Percentiles rank a stretch among this genome's conserved stretches.
phyloP scores from a whole-genome alignment of 2,329 filamentous ascomycete species.

The Monosporascus sp. region DNA sequence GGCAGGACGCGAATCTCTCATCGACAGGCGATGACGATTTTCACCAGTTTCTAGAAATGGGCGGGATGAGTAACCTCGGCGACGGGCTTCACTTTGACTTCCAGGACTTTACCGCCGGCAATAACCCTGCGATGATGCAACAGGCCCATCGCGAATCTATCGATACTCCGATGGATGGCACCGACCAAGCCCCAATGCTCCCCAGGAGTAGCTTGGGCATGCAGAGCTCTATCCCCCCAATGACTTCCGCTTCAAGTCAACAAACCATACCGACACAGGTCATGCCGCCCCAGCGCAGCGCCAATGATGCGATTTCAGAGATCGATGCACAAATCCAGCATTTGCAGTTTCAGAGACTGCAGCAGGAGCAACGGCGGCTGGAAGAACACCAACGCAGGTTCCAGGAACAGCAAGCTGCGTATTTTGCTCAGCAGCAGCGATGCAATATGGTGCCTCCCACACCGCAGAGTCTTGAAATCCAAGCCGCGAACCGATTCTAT shows the following conservation, averaged over 20 bases:
- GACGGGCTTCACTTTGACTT: conserved; percentile 59
- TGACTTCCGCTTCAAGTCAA: conserved; percentile 43
- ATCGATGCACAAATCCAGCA: conserved; percentile 64
- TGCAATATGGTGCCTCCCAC: conserved; percentile 67
- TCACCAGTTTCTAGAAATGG: conserved; percentile 60
- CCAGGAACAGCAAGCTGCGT: conserved; percentile 41
- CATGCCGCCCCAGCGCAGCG: conserved; percentile 39
- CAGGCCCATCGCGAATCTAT: conserved; percentile 34
- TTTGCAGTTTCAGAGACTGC: conserved; percentile 58
- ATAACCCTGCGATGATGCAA: conserved; percentile 36
- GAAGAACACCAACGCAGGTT: conserved; percentile 49
- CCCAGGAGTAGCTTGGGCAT: conserved; percentile 32
- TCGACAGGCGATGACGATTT: conserved; percentile 55
- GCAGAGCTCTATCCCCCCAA: conserved; percentile 43
- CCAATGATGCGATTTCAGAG: conserved; percentile 50
- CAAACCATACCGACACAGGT: conserved; percentile 41
- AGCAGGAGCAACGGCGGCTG: conserved; percentile 55
- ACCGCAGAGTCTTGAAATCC: conserved; percentile 75
- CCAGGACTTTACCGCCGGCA: conserved; percentile 43
- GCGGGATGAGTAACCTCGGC: conserved; percentile 46
- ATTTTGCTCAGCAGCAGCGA: conserved; percentile 48
- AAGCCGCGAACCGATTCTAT: conserved; percentile 58
- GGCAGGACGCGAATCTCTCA: conserved; percentile 51
- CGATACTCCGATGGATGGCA: conserved; percentile 47
- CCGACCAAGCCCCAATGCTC: conserved; percentile 33